Conservation (phyloP, 805 yeast species). For the Maudiozyma pseudohumilis region DNA sequence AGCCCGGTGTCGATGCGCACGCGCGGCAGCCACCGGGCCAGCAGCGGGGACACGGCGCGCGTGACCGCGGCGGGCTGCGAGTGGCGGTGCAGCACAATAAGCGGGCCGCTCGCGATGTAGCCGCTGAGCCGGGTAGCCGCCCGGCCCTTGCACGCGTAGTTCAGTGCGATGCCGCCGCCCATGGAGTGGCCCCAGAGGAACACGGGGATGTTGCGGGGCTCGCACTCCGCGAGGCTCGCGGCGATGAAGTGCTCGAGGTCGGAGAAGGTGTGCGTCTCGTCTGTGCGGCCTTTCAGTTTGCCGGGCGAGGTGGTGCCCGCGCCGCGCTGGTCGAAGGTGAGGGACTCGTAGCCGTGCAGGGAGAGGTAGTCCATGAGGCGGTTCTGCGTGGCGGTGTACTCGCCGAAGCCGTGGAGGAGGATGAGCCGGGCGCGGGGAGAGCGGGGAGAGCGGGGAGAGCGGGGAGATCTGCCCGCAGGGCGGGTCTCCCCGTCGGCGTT, state of each 20-base stretch:
- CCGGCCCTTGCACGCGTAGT: conserved; percentile 51
- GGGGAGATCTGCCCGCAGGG: no score
- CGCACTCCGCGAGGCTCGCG: conserved; percentile 16
- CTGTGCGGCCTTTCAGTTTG: conserved; percentile 42
- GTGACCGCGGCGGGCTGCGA: conserved; percentile 44
- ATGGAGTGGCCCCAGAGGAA: conserved; percentile 62
- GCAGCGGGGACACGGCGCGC: conserved; percentile 34
- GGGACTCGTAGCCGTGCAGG: conserved; percentile 49
- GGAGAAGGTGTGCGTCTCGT: conserved; percentile 45
- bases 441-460: no score
- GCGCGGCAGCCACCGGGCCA: conserved; percentile 37
- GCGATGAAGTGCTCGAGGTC: conserved; percentile 47
- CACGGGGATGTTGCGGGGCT: conserved; percentile 25
- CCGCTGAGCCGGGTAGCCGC: conserved; percentile 38
- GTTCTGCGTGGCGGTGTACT: conserved; percentile 40
- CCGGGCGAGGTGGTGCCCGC: conserved; percentile 57
- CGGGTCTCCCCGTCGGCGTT: no score
- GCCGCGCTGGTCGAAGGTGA: conserved; percentile 68
- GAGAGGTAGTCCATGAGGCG: conserved; percentile 46
- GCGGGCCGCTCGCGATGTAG: conserved; percentile 48
- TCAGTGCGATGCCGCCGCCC: conserved; percentile 70
- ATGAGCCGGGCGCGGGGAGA: conserved; percentile 53
- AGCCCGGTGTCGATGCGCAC: conserved; percentile 46
- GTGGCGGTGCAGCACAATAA: conserved; percentile 46
- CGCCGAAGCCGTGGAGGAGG: conserved; percentile 66